Conservation (phyloP, 1,139 yeast species). For the Saccharomycopsis hybrid region DNA sequence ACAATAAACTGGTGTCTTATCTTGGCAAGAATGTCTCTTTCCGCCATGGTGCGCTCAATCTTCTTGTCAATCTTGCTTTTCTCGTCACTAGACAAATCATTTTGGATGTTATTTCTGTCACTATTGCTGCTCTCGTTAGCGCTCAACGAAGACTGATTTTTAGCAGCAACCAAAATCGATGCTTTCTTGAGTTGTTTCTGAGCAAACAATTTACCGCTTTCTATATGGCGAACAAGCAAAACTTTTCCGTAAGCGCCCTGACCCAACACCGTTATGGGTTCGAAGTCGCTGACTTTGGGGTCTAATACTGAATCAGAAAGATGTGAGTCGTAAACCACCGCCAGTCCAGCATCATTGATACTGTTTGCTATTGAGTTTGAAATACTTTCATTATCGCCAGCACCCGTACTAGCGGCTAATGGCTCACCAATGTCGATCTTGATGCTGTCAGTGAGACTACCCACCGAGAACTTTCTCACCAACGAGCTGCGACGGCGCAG, state of each 20-base stretch:
- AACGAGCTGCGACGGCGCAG: slow-evolving; percentile 17
- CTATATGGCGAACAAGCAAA: slow-evolving; percentile 59
- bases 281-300: slow-evolving; percentile 53
- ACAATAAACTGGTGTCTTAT: slow-evolving; percentile 85
- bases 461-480: slow-evolving; percentile 18
- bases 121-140: slow-evolving; percentile 25
- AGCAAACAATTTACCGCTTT: slow-evolving; percentile 70
- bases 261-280: slow-evolving; percentile 76
- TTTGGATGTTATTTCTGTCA: slow-evolving; percentile 25
- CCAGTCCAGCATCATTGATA: background rate
- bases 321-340: background rate
- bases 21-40: slow-evolving; percentile 60
- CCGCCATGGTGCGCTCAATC: slow-evolving; percentile 62
- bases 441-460: slow-evolving; percentile 18
- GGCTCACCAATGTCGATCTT: slow-evolving; percentile 14
- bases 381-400: background rate
- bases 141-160: slow-evolving; percentile 24
- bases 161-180: slow-evolving; percentile 45
- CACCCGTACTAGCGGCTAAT: background rate
- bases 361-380: background rate
- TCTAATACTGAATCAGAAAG: slow-evolving; percentile 7
- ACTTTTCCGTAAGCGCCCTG: slow-evolving; percentile 93
- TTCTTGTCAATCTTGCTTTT: slow-evolving; percentile 24
- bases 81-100: no score
- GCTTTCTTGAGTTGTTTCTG: slow-evolving; percentile 88